Conservation (phyloP, 2,329 filamentous ascomycete species). For the Monascus ruber region DNA sequence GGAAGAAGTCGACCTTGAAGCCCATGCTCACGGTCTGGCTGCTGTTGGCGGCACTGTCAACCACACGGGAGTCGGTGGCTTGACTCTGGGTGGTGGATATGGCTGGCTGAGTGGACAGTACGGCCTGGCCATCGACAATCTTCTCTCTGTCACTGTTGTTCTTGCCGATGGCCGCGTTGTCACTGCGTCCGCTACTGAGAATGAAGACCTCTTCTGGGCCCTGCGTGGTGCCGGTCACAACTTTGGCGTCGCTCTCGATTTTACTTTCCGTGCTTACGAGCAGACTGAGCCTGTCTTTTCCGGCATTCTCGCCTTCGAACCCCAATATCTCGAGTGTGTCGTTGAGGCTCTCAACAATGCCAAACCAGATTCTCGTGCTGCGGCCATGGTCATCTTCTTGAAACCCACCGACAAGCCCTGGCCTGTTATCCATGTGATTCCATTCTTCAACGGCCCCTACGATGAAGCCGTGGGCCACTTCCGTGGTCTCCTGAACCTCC, state of each 20-base stretch:
- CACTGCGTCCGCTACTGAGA: conserved; percentile 30
- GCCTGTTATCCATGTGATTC: conserved; percentile 19
- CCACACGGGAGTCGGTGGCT: conserved; percentile 50
- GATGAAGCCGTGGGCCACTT: conserved; percentile 27
- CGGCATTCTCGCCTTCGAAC: conserved; percentile 17
- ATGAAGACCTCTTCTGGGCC: conserved; percentile 41
- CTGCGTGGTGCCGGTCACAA: conserved; percentile 35
- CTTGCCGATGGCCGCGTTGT: conserved; percentile 30
- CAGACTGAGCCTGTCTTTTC: conserved; percentile 22
- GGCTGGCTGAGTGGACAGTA: conserved; percentile 44
- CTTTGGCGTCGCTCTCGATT: conserved; percentile 37
- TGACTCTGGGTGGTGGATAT: conserved; percentile 49
- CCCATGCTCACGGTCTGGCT: conserved; percentile 42
- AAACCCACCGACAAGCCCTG: conserved; percentile 19
- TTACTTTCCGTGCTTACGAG: conserved; percentile 27
- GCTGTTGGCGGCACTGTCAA: conserved; percentile 53
- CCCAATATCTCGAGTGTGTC: conserved; percentile 14
- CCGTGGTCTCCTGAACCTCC: conserved; percentile 26
- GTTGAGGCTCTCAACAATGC: conserved; percentile 28
- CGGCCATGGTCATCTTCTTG: conserved; percentile 17
- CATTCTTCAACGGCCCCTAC: conserved; percentile 28
- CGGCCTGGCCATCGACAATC: conserved; percentile 44
- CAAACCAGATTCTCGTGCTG: conserved; percentile 47
- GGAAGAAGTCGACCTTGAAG: conserved; percentile 44
- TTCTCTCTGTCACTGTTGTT: conserved; percentile 30